Conservation (phyloP, 23 red algal genomes). For the Chondrus crispus region DNA sequence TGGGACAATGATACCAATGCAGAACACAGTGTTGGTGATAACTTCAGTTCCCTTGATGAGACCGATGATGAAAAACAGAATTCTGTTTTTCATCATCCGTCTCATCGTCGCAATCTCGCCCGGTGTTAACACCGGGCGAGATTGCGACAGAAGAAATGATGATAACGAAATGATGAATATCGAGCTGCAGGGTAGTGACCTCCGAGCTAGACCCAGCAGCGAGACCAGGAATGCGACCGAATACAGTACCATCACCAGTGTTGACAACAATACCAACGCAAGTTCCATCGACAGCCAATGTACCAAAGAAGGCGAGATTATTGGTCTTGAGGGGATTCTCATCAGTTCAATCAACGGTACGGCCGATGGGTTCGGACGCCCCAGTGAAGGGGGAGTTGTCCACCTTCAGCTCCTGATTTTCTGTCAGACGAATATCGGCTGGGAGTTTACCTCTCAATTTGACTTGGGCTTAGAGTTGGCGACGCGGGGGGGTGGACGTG, state of each 20-base stretch:
- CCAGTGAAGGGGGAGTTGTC: constrained; percentile 90
- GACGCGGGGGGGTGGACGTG: too few species aligned
- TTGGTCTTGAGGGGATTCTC: constrained; percentile 85
- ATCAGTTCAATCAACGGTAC: constrained; percentile 60
- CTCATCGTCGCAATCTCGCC: too few species aligned
- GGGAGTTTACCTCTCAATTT: constrained; percentile 85
- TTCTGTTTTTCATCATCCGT: too few species aligned
- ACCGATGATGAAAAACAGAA: constrained; percentile 77
- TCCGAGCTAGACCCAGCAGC: constrained; percentile 64
- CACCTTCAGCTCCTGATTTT: constrained; percentile 82
- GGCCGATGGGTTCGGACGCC: constrained; percentile 76
- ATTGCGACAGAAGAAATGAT: constrained; percentile 83
- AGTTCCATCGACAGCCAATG: constrained; percentile 77
- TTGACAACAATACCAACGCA: constrained; percentile 77
- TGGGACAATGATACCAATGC: constrained; percentile 85
- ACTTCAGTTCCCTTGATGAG: constrained; percentile 59
- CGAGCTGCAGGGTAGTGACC: constrained; percentile 75
- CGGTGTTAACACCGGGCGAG: constrained; percentile 67
- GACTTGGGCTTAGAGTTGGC: too few species aligned
- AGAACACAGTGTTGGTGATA: constrained; percentile 87
- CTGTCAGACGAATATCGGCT: constrained; percentile 76
- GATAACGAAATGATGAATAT: constrained; percentile 89
- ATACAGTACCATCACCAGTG: constrained; percentile 82
- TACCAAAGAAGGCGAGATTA: constrained; percentile 89
- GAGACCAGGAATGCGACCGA: constrained; percentile 79